These are phyloP conservation scores for Phyllosticta citriasiana DNA, from an alignment of 2,329 filamentous ascomycete species.

Conservation along the genomic window DNA sequence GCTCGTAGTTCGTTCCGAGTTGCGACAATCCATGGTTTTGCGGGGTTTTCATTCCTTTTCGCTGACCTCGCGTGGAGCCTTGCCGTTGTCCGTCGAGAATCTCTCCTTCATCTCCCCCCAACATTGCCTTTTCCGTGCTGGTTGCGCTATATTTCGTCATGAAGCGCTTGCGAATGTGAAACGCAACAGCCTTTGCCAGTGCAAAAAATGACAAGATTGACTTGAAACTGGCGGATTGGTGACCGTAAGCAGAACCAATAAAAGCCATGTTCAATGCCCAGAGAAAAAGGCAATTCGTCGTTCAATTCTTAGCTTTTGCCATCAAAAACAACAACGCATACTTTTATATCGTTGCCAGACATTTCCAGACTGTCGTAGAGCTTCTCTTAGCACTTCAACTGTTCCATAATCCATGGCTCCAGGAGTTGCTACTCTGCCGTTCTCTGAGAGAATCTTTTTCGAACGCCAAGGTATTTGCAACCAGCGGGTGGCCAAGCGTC, in stretches of 20 bases:
- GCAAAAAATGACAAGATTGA: neutral
- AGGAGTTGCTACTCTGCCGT: neutral
- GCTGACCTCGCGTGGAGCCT: neutral
- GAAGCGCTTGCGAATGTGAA: neutral
- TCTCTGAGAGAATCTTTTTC: neutral
- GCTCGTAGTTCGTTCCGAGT: neutral
- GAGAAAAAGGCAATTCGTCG: neutral
- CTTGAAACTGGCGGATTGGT: neutral
- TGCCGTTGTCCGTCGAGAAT: neutral
- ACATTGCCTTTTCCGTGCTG: neutral
- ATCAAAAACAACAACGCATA: neutral
- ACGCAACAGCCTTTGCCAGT: neutral
- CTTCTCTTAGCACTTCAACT: neutral
- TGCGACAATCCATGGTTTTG: neutral
- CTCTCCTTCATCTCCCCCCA: neutral
- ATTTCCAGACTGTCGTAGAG: neutral
- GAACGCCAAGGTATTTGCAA: neutral
- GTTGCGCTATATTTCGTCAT: neutral
- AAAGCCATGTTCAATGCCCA: neutral
- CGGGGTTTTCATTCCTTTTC: neutral
- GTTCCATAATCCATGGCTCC: neutral
- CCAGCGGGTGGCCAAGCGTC: neutral
- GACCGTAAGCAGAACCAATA: neutral
- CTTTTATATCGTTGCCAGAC: neutral
- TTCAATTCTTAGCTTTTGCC: neutral